These are phyloP conservation scores for Euphrasia arctica DNA, from an alignment of 305 asterid genomes.

Conservation along the genomic window DNA sequence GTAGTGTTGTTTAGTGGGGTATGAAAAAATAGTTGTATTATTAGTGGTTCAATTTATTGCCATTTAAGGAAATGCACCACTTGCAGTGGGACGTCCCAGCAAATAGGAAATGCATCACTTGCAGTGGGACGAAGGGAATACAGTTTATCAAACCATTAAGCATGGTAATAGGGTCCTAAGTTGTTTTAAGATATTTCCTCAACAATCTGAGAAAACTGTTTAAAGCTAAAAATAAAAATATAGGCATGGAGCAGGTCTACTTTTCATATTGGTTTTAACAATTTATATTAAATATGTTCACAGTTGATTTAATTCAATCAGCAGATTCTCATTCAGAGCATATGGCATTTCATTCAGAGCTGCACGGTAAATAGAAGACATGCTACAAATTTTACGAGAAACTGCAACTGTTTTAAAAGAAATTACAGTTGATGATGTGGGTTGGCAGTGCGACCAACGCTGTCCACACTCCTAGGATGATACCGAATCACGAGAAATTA, in stretches of 20 bases:
- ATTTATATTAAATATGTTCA: conserved; percentile 12
- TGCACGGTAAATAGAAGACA: conserved; percentile 15
- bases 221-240: background rate
- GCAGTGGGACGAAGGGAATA: too few relatives aligned
- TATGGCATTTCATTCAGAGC: background rate
- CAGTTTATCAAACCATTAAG: conserved; percentile 9
- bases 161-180: conserved; percentile 14
- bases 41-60: too few relatives aligned
- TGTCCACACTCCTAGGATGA: conserved; percentile 10
- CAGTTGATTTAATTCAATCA: conserved; percentile 11
- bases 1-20: too few relatives aligned
- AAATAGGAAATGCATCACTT: too few relatives aligned
- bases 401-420: background rate
- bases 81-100: too few relatives aligned
- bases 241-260: conserved; percentile 16
- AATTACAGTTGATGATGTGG: conserved; percentile 15
- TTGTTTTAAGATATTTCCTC: conserved; percentile 1
- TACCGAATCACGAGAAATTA: conserved; percentile 22
- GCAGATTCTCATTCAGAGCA: conserved; percentile 13
- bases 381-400: conserved; percentile 5
- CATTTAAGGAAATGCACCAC: too few relatives aligned
- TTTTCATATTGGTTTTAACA: conserved; percentile 12
- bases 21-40: too few relatives aligned
- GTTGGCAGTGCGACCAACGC: conserved; percentile 9
- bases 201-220: conserved; percentile 9